A percentile compares a stretch with the other conserved stretches of the same genome.
These are phyloP conservation scores for Phlebiopsis flavidoalba DNA, from an alignment of 768 basidiomycete species.

Conservation along the genomic window DNA sequence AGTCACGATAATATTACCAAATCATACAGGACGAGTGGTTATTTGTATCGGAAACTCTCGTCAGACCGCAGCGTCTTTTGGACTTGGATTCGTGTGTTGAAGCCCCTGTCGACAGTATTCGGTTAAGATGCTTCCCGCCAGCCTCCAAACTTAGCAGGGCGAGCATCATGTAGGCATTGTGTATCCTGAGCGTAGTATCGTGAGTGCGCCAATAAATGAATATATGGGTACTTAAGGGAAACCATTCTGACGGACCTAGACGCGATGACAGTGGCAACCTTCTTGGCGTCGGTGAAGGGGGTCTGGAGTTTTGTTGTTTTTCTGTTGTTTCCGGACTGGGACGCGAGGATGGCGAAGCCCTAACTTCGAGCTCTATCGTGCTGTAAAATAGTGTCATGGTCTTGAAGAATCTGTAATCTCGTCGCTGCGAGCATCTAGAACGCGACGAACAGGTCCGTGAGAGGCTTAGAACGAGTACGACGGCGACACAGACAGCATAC, in stretches of 20 bases:
- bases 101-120: conserved; percentile 43
- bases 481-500: conserved; percentile 37
- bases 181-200: conserved; percentile 47
- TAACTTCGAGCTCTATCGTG: conserved; percentile 52
- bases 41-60: conserved; percentile 46
- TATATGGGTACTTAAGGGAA: conserved; percentile 1
- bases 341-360: conserved; percentile 40
- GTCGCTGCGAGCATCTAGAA: conserved; percentile 39
- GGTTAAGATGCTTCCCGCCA: conserved; percentile 57
- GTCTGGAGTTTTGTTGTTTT: conserved; percentile 13
- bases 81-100: conserved; percentile 47
- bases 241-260: conserved; percentile 40
- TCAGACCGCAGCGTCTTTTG: conserved; percentile 51
- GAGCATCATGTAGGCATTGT: conserved; percentile 78
- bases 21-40: conserved; percentile 61
- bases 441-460: conserved; percentile 16
- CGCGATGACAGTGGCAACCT: conserved; percentile 54
- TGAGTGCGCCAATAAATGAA: conserved; percentile 3
- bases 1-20: conserved; percentile 56
- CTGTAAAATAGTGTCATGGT: conserved; percentile 57
- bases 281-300: conserved; percentile 34
- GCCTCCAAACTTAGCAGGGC: conserved; percentile 81
- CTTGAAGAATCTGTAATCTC: conserved; percentile 63
- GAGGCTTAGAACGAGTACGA: background rate
- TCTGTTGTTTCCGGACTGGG: background rate